Percentiles rank a stretch among this genome's conserved stretches.
Conservation (phyloP, 768 basidiomycete species). For the Lentinula guzmanii region DNA sequence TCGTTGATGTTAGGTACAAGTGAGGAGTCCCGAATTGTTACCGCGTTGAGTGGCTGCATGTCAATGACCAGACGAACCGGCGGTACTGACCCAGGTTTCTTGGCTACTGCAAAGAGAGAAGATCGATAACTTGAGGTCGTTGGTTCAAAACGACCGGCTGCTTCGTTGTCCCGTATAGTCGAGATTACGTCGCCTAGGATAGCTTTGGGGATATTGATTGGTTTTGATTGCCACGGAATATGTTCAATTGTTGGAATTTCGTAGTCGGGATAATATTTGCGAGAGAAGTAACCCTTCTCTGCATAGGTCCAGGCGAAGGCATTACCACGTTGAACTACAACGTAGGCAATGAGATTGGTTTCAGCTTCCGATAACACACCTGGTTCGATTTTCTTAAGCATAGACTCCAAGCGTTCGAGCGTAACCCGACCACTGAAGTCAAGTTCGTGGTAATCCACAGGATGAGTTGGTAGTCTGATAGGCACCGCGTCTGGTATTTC, state of each 20-base stretch:
- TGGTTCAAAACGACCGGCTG: neutral
- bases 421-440: neutral
- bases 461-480: neutral
- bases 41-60: neutral
- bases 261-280: neutral
- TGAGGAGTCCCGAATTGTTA: neutral
- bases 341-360: neutral
- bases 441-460: neutral
- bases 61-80: neutral
- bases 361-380: neutral
- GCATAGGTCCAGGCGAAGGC: neutral
- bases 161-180: neutral
- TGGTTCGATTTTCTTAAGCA: neutral
- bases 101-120: neutral
- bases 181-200: neutral
- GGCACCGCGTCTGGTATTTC: neutral
- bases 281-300: neutral
- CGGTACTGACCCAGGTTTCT: neutral
- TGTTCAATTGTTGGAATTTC: neutral
- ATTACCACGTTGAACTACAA: neutral
- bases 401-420: neutral
- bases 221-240: neutral
- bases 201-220: neutral
- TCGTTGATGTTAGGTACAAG: neutral
- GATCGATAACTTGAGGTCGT: neutral